These are phyloP conservation scores for Chiua sp. DNA, from an alignment of 1,284 basidiomycete species.

Conservation along the genomic window DNA sequence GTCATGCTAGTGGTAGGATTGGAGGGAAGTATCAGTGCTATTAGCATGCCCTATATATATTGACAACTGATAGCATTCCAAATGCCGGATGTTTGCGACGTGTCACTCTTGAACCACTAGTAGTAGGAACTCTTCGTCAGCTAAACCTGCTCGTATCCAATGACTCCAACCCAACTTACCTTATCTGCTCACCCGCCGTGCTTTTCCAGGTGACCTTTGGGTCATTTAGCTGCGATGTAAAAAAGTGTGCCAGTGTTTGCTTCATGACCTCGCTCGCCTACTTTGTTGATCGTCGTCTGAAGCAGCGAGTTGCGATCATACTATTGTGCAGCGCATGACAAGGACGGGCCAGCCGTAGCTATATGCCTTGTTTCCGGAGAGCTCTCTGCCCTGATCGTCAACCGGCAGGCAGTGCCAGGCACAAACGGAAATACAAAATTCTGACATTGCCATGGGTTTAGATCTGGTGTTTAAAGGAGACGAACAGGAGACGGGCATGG, in stretches of 20 bases:
- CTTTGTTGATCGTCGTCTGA: neutral
- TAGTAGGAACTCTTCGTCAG: slow-evolving; percentile 67
- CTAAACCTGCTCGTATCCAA: slow-evolving; percentile 46
- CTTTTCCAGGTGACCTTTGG: slow-evolving; percentile 70
- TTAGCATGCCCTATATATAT: too few species aligned
- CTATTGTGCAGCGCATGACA: slow-evolving; percentile 46
- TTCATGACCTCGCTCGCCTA: too few species aligned
- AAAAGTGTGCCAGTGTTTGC: slow-evolving; percentile 63
- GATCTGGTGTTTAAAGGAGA: slow-evolving; percentile 45
- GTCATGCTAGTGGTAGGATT: too few species aligned
- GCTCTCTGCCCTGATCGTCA: slow-evolving; percentile 23
- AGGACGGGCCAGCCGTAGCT: slow-evolving; percentile 54
- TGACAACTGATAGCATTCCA: too few species aligned
- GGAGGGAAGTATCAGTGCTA: too few species aligned
- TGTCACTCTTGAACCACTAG: too few species aligned
- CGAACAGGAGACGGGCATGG: slow-evolving; percentile 37
- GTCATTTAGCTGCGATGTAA: slow-evolving; percentile 71
- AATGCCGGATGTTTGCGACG: too few species aligned
- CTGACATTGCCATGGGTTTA: slow-evolving; percentile 51
- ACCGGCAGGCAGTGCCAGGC: slow-evolving; percentile 8
- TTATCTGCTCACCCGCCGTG: neutral
- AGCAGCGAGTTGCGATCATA: slow-evolving; percentile 66
- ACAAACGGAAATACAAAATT: slow-evolving; percentile 22
- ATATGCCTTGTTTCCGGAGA: slow-evolving; percentile 72
- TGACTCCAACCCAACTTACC: neutral